phyloP scores from a whole-genome alignment of 306 rosid genomes.

The Prinsepia uniflora region DNA sequence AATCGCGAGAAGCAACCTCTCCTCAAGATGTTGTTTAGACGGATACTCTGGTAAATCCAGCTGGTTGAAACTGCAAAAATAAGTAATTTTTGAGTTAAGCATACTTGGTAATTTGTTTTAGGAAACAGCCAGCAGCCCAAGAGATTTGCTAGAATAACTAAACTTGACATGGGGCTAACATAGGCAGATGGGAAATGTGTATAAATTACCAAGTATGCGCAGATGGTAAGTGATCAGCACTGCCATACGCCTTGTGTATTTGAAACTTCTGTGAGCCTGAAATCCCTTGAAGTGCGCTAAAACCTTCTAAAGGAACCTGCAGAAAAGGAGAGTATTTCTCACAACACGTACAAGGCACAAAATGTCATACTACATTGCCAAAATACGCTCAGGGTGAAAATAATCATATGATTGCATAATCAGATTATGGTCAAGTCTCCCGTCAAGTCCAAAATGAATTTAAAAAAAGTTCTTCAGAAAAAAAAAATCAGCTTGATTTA shows the following conservation, averaged over 20 bases:
- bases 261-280: constrained; percentile 98
- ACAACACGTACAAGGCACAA: neutral
- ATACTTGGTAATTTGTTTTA: too few species aligned
- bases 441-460: neutral
- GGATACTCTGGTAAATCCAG: constrained; percentile 96
- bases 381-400: neutral
- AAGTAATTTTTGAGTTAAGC: neutral
- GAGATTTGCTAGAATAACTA: neutral
- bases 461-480: too few species aligned
- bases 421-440: neutral
- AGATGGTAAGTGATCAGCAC: constrained; percentile 94
- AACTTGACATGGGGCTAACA: neutral
- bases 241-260: constrained; percentile 98
- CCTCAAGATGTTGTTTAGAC: constrained; percentile 82
- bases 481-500: neutral
- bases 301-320: constrained; percentile 98
- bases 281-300: constrained; percentile 97
- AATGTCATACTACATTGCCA: neutral
- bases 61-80: constrained; percentile 83
- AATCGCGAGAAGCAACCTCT: constrained; percentile 83
- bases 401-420: neutral
- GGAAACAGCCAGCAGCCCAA: neutral
- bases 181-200: neutral
- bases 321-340: constrained; percentile 24
- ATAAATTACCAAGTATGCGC: constrained; percentile 89